Percentiles rank a stretch among this genome's conserved stretches.
These are phyloP conservation scores for Starmera caribaea DNA, from an alignment of 805 yeast species.

Conservation along the genomic window DNA sequence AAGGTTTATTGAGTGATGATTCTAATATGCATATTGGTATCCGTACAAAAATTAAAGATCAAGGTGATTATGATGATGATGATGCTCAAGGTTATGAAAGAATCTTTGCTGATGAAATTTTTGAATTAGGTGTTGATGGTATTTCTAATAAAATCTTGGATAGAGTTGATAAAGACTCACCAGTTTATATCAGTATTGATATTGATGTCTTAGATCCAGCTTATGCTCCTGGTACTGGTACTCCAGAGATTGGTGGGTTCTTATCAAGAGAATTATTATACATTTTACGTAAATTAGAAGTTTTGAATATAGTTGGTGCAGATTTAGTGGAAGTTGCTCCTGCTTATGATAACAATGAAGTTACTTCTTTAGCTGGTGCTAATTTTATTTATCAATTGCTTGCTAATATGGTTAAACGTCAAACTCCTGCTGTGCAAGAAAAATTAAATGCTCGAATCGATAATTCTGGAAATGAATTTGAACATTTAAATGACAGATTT, in stretches of 20 bases:
- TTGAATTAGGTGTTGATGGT: conserved; percentile 53
- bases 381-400: conserved; percentile 52
- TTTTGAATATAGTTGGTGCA: conserved; percentile 58
- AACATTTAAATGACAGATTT: too few species aligned
- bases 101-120: conserved; percentile 60
- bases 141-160: conserved; percentile 39
- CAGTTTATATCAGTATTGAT: conserved; percentile 74
- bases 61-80: conserved; percentile 58
- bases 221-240: conserved; percentile 71
- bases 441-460: too few species aligned
- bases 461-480: too few species aligned
- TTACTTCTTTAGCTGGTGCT: conserved; percentile 61
- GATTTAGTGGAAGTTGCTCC: conserved; percentile 73
- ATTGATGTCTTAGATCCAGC: conserved; percentile 71
- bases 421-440: too few species aligned
- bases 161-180: conserved; percentile 28
- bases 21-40: conserved; percentile 68
- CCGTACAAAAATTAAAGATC: conserved; percentile 62
- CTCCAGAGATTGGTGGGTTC: conserved; percentile 74
- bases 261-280: conserved; percentile 53
- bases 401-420: too few species aligned
- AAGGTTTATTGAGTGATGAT: conserved; percentile 47
- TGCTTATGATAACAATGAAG: conserved; percentile 52
- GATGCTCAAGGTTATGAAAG: conserved; percentile 52
- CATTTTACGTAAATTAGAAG: conserved; percentile 49